A percentile compares a stretch with the other conserved stretches of the same genome.
These are phyloP conservation scores for Clitoria ternatea DNA, from an alignment of 306 rosid genomes.

Conservation along the genomic window DNA sequence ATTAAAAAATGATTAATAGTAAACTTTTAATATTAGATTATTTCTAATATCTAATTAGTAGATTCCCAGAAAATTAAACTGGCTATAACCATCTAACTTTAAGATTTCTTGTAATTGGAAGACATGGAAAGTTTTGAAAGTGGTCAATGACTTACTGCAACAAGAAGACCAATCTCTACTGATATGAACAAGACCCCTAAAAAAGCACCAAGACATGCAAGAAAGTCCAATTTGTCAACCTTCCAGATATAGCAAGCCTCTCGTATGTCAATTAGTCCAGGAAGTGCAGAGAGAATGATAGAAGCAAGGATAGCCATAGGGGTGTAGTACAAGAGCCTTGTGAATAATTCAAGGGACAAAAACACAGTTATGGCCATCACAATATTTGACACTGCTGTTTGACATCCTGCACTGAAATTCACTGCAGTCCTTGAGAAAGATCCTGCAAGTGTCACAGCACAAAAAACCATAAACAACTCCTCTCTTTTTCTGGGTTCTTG, in stretches of 20 bases:
- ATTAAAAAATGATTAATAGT: too few species aligned
- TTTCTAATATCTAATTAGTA: too few species aligned
- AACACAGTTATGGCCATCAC: conserved; percentile 75
- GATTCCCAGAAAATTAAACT: too few species aligned
- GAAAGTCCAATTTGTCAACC: conserved; percentile 70
- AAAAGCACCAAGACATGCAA: conserved; percentile 65
- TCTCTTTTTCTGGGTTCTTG: too few species aligned
- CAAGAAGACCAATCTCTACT: conserved; percentile 67
- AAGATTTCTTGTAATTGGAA: background rate
- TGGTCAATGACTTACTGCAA: conserved; percentile 46
- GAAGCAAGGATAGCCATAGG: conserved; percentile 75
- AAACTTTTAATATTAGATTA: too few species aligned
- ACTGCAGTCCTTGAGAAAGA: conserved; percentile 81
- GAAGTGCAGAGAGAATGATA: conserved; percentile 70
- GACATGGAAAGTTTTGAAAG: background rate
- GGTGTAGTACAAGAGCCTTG: conserved; percentile 70
- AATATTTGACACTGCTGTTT: conserved; percentile 65
- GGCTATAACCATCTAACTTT: too few species aligned
- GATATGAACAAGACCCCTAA: conserved; percentile 64
- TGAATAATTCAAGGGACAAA: conserved; percentile 45
- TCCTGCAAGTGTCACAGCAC: conserved; percentile 40
- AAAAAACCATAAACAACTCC: background rate
- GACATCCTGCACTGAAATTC: conserved; percentile 73
- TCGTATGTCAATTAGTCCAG: conserved; percentile 58
- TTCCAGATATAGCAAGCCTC: conserved; percentile 68